phyloP scores from a whole-genome alignment of 768 basidiomycete species.

The Pisolithus sp. region DNA sequence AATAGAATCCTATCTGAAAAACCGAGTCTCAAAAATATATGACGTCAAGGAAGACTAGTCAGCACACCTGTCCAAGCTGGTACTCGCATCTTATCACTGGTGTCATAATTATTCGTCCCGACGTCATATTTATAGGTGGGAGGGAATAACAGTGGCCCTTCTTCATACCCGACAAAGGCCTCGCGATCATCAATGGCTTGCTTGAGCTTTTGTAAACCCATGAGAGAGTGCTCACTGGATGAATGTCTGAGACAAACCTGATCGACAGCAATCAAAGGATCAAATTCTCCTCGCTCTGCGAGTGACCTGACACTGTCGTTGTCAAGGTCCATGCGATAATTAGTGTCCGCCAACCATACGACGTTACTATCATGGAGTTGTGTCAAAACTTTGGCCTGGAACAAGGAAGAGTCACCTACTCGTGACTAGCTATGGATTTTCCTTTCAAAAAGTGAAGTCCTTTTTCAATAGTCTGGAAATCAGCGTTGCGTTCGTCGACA shows the following conservation, averaged over 20 bases:
- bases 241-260: slow-evolving; percentile 51
- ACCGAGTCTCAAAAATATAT: slow-evolving; percentile 8
- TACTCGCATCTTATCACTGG: slow-evolving; percentile 92
- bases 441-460: slow-evolving; percentile 87
- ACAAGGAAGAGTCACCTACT: slow-evolving; percentile 46
- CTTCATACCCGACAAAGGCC: slow-evolving; percentile 79
- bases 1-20: slow-evolving; percentile 86
- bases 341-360: slow-evolving; percentile 92
- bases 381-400: slow-evolving; percentile 1
- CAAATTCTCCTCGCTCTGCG: slow-evolving; percentile 59
- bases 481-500: slow-evolving; percentile 83
- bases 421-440: slow-evolving; percentile 82
- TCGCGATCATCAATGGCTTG: slow-evolving; percentile 63
- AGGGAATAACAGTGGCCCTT: slow-evolving; percentile 85
- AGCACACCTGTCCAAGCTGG: slow-evolving; percentile 92
- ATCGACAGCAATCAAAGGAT: slow-evolving; percentile 72
- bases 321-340: slow-evolving; percentile 87
- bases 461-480: slow-evolving; percentile 81
- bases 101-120: slow-evolving; percentile 83
- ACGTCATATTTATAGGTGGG: slow-evolving; percentile 93
- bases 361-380: slow-evolving; percentile 58
- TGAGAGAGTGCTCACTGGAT: neutral
- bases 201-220: slow-evolving; percentile 45
- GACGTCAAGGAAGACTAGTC: neutral
- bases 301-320: slow-evolving; percentile 74